Conservation (phyloP, 1,284 basidiomycete species). For the Rhodofomes roseus region DNA sequence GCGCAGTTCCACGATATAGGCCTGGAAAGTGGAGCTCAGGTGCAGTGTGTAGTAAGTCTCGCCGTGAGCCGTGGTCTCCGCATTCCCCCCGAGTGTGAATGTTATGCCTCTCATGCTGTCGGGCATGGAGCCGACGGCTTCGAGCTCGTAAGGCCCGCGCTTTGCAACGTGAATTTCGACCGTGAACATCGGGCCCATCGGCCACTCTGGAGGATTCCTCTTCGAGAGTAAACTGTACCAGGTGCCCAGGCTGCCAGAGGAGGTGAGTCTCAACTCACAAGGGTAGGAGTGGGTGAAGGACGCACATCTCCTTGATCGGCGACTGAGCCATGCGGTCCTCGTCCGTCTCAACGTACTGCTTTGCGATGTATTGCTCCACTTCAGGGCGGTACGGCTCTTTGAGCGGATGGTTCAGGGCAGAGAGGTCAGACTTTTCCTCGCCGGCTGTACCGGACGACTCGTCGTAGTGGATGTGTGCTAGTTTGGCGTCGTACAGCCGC, state of each 20-base stretch:
- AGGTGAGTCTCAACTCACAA: too few relatives aligned
- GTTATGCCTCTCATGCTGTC: not conserved
- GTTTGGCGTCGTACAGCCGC: not conserved
- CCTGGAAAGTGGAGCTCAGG: not conserved
- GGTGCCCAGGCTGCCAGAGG: not conserved
- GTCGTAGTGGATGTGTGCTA: not conserved
- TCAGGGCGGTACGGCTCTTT: not conserved
- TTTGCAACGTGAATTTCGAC: not conserved
- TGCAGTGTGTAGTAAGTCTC: not conserved
- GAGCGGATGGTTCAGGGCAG: not conserved
- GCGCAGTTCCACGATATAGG: not conserved
- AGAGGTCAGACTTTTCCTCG: not conserved
- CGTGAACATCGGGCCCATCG: not conserved
- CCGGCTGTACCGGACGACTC: not conserved
- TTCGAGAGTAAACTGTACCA: not conserved
- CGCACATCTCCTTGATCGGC: not conserved
- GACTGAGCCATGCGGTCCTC: not conserved
- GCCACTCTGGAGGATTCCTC: not conserved
- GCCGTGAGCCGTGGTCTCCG: not conserved
- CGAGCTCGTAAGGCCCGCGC: not conserved
- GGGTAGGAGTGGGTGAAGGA: not conserved
- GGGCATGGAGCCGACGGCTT: not conserved
- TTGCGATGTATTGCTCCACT: not conserved
- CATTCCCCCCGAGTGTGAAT: not conserved
- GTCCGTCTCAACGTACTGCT: not conserved